phyloP scores from a whole-genome alignment of 1,284 basidiomycete species.

The Sporisorium exsertum region DNA sequence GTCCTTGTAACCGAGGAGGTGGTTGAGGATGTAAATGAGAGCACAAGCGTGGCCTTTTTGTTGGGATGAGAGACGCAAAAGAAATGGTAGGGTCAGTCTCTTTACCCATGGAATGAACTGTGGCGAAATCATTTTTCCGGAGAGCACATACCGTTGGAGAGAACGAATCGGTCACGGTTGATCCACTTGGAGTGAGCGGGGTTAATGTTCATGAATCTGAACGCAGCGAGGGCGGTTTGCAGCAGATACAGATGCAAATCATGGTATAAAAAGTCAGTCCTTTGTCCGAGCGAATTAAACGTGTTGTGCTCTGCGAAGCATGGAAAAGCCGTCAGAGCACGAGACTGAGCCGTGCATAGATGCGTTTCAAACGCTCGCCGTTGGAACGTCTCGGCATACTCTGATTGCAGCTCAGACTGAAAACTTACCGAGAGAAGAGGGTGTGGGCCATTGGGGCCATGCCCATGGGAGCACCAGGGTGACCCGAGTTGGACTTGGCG shows the following conservation, averaged over 20 bases:
- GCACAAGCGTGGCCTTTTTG: slow-evolving; percentile 70
- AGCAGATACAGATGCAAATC: not conserved
- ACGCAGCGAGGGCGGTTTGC: not conserved
- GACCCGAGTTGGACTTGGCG: slow-evolving; percentile 77
- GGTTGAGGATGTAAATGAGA: slow-evolving; percentile 81
- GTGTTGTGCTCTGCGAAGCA: not conserved
- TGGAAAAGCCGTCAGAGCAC: not conserved
- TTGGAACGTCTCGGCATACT: not conserved
- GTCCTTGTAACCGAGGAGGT: slow-evolving; percentile 82
- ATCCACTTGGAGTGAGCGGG: slow-evolving; percentile 87
- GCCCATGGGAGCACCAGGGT: slow-evolving; percentile 73
- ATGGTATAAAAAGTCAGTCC: slow-evolving; percentile 8
- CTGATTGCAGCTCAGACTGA: not conserved
- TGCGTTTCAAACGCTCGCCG: not conserved
- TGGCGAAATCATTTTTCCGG: too few species aligned
- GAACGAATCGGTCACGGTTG: slow-evolving; percentile 75
- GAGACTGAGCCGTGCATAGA: not conserved
- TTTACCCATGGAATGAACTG: not conserved
- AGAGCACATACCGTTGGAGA: slow-evolving; percentile 71
- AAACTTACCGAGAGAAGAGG: slow-evolving; percentile 79
- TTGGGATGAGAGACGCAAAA: slow-evolving; percentile 72
- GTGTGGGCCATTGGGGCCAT: slow-evolving; percentile 90
- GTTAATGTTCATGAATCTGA: slow-evolving; percentile 85
- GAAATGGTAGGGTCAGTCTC: not conserved
- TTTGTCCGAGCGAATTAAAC: not conserved